These are phyloP conservation scores for Rosa hybrid DNA, from an alignment of 331 rosid genomes.

Conservation along the genomic window DNA sequence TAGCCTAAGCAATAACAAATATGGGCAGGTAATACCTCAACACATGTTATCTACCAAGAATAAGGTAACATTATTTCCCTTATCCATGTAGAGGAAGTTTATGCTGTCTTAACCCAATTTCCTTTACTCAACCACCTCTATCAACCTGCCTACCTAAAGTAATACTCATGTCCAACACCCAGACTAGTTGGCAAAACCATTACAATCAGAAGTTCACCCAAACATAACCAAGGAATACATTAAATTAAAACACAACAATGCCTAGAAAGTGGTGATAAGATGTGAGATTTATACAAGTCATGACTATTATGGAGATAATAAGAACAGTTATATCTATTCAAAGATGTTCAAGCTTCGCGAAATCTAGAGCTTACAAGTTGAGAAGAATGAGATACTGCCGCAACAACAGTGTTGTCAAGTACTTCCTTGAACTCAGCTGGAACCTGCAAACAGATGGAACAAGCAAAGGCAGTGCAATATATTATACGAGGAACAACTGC, in stretches of 20 bases:
- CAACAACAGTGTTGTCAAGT: slow-evolving; percentile 87
- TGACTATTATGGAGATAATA: background rate
- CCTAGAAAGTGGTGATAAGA: background rate
- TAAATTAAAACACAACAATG: background rate
- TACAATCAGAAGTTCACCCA: background rate
- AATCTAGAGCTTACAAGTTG: slow-evolving; percentile 66
- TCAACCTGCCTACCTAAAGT: background rate
- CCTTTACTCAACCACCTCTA: background rate
- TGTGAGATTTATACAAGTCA: background rate
- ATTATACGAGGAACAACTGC: background rate
- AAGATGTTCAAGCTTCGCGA: slow-evolving; percentile 11
- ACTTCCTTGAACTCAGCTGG: slow-evolving; percentile 90
- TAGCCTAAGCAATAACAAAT: slow-evolving; percentile 3
- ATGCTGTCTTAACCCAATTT: background rate
- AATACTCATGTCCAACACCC: background rate
- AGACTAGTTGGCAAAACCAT: background rate
- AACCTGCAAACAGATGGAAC: slow-evolving; percentile 62
- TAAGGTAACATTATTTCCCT: background rate
- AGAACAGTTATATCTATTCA: slow-evolving; percentile 5
- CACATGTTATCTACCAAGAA: background rate
- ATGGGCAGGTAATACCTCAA: background rate
- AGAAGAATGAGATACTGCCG: slow-evolving; percentile 86
- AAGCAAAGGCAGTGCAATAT: slow-evolving; percentile 2
- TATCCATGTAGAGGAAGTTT: background rate
- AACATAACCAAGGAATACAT: background rate